Conservation (phyloP, 352 stramenopile genomes). For the Phytophthora pistaciae region DNA sequence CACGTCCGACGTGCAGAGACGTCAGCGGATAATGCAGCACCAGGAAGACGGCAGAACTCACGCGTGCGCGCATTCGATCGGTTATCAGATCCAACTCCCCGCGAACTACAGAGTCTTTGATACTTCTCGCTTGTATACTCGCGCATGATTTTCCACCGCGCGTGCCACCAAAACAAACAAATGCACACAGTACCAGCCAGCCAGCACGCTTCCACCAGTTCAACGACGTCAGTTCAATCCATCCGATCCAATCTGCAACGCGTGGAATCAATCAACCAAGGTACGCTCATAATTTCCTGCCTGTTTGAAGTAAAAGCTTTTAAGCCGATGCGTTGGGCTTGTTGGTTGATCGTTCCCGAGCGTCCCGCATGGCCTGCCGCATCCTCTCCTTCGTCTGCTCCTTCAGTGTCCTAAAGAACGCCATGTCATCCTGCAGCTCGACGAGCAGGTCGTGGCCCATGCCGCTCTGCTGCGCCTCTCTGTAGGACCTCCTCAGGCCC, state of each 20-base stretch:
- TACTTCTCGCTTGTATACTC: background rate
- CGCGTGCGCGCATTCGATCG: background rate
- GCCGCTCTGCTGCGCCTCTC: constrained; percentile 57
- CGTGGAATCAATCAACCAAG: constrained; percentile 3
- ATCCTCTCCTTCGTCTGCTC: constrained; percentile 77
- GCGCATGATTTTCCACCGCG: background rate
- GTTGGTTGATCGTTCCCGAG: constrained; percentile 30
- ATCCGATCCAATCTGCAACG: constrained; percentile 11
- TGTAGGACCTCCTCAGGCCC: constrained; percentile 58
- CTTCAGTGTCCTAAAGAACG: constrained; percentile 77
- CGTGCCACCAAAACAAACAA: background rate
- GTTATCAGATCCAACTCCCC: constrained; percentile 33
- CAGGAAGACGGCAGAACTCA: background rate
- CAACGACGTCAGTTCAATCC: background rate
- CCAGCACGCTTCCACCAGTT: background rate
- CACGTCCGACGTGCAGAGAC: background rate
- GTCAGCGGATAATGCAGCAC: background rate
- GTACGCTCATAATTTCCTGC: background rate
- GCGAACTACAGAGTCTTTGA: background rate
- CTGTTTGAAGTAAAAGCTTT: background rate
- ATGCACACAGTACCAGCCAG: background rate
- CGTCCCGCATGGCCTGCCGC: constrained; percentile 65
- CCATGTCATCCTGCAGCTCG: constrained; percentile 76
- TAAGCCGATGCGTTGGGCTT: constrained; percentile 45
- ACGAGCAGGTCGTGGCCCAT: constrained; percentile 65